Evolutionary conservation across 139 green algal genomes (phyloP).

Genomic region (Diplosphaera chodatii): DNA sequence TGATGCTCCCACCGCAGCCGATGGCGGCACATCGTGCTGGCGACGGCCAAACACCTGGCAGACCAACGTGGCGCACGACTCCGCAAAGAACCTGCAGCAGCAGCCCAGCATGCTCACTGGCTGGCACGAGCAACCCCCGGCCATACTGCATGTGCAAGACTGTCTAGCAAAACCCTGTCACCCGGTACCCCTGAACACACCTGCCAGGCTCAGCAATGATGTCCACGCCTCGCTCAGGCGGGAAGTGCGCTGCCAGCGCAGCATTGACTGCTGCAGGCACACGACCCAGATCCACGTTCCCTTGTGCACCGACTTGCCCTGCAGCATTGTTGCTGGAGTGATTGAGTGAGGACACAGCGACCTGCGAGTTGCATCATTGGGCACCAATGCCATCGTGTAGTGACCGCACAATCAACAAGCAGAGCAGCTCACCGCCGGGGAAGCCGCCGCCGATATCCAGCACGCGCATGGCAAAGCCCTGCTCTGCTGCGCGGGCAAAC

Average conservation of each 20-base stretch:
- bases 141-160: too few relatives aligned
- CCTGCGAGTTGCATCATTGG: too few relatives aligned
- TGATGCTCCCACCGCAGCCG: neutral
- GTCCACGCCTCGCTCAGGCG: conserved; percentile 30
- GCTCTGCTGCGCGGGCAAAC: conserved; percentile 68
- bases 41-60: conserved; percentile 79
- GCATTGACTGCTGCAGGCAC: conserved; percentile 78
- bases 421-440: conserved; percentile 31
- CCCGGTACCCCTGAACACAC: too few relatives aligned
- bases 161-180: too few relatives aligned
- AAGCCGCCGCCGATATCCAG: conserved; percentile 97
- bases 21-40: conserved; percentile 14
- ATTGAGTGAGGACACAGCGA: too few relatives aligned
- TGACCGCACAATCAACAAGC: too few relatives aligned
- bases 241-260: conserved; percentile 82
- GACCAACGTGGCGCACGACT: conserved; percentile 73
- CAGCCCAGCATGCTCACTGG: neutral
- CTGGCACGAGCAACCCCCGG: too few relatives aligned
- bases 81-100: conserved; percentile 84
- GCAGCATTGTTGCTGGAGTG: too few relatives aligned
- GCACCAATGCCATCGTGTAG: too few relatives aligned
- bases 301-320: conserved; percentile 46
- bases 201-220: conserved; percentile 92
- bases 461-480: conserved; percentile 81
- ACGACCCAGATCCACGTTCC: conserved; percentile 64